Conservation (phyloP, 805 yeast genomes). For the Metschnikowia borealis region DNA sequence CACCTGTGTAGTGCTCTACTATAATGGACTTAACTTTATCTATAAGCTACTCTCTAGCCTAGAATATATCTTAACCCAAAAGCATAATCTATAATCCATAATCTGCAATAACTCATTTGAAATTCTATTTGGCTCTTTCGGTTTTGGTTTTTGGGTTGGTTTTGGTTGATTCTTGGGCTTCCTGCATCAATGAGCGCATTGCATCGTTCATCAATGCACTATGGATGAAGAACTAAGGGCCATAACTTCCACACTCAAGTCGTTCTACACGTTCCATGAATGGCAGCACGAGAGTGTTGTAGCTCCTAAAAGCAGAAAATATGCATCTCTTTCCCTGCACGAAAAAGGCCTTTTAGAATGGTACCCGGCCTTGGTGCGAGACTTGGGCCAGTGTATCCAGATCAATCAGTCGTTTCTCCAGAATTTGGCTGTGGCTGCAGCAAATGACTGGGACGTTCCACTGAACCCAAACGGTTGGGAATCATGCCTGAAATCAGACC, state of each 20-base stretch:
- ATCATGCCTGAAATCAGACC: constrained; percentile 38
- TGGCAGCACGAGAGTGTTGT: constrained; percentile 33
- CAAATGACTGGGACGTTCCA: constrained; percentile 49
- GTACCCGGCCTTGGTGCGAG: constrained; percentile 41
- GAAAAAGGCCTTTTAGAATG: constrained; percentile 48
- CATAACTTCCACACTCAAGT: constrained; percentile 34
- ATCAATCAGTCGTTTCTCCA: constrained; percentile 44
- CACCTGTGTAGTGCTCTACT: too few species aligned
- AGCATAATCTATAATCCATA: too few species aligned
- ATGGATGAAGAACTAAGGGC: constrained; percentile 33
- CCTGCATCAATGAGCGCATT: background rate
- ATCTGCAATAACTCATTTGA: too few species aligned
- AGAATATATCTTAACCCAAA: too few species aligned
- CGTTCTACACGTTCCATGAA: constrained; percentile 30
- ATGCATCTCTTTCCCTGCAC: constrained; percentile 27
- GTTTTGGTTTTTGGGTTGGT: too few species aligned
- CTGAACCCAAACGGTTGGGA: constrained; percentile 40
- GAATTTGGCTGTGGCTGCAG: constrained; percentile 39
- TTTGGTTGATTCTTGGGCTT: background rate
- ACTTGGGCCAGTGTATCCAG: constrained; percentile 40
- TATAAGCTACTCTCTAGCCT: too few species aligned
- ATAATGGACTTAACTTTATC: too few species aligned
- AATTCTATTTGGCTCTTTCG: too few species aligned
- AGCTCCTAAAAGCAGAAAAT: constrained; percentile 28
- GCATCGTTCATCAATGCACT: background rate